Percentiles rank a stretch among this genome's conserved stretches.
Evolutionary conservation across 164 flowering plant genomes (phyloP).

Genomic region (Saururus chinensis): DNA sequence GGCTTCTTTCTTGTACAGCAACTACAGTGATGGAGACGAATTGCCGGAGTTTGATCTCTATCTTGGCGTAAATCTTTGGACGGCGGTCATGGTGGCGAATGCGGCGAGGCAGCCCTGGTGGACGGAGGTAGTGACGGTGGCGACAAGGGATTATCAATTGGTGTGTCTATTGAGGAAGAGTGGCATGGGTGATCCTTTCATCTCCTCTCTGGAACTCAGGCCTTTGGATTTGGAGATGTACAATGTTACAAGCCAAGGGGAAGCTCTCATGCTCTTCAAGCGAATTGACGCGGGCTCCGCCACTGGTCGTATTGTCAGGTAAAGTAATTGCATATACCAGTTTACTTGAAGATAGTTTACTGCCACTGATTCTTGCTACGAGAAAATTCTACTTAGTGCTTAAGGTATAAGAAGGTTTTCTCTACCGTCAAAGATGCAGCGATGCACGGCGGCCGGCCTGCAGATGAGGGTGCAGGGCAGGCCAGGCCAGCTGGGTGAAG

Average conservation of each 20-base stretch:
- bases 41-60: slow-evolving; percentile 31
- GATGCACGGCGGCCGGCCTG: too few species aligned
- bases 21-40: slow-evolving; percentile 18
- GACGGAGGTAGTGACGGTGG: slow-evolving; percentile 21
- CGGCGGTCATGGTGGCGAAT: slow-evolving; percentile 3
- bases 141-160: slow-evolving; percentile 6
- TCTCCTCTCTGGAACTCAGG: neutral
- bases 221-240: neutral
- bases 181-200: neutral
- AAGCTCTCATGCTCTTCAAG: neutral
- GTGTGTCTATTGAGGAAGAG: slow-evolving; percentile 21
- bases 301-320: neutral
- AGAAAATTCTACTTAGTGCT: too few species aligned
- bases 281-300: neutral
- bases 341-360: too few species aligned
- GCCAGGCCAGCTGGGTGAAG: too few species aligned
- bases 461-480: too few species aligned
- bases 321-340: too few species aligned
- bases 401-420: too few species aligned
- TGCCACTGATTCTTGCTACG: too few species aligned
- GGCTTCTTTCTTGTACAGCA: slow-evolving; percentile 38
- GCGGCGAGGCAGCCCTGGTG: neutral
- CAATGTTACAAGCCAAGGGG: neutral
- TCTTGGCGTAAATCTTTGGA: slow-evolving; percentile 32
- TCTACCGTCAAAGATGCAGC: too few species aligned